Percentiles rank a stretch among this genome's conserved stretches.
These are phyloP conservation scores for Cardamine chenopodiifolia DNA, from an alignment of 345 rosid species.

Conservation along the genomic window DNA sequence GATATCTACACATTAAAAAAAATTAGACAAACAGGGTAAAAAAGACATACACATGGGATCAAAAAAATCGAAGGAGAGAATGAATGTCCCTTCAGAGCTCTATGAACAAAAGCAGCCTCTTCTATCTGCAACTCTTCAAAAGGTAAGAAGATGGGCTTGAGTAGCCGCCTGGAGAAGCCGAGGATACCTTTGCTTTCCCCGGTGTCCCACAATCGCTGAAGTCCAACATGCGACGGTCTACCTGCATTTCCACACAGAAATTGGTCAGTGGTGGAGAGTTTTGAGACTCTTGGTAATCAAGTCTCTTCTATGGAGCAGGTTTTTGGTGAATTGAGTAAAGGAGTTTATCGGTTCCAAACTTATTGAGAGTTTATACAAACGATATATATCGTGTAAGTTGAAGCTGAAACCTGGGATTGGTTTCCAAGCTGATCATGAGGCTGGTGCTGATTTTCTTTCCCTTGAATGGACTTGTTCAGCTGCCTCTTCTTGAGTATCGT, in stretches of 20 bases:
- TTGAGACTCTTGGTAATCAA: not conserved
- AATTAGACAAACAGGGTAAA: not conserved
- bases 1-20: constrained; percentile 24
- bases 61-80: constrained; percentile 25
- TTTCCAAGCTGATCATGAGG: constrained; percentile 46
- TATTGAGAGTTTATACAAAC: not conserved
- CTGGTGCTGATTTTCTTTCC: constrained; percentile 48
- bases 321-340: not conserved
- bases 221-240: constrained; percentile 82
- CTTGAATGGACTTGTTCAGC: constrained; percentile 42
- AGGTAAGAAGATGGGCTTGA: constrained; percentile 81
- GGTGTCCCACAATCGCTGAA: constrained; percentile 96
- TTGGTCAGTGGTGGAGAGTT: not conserved
- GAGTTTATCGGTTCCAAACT: constrained; percentile 2
- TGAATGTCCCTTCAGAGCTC: constrained; percentile 21
- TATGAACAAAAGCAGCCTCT: constrained; percentile 27
- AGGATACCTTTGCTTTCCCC: constrained; percentile 54
- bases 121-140: constrained; percentile 83
- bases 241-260: constrained; percentile 52
- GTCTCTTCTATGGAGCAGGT: not conserved
- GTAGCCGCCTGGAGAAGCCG: constrained; percentile 53
- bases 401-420: constrained; percentile 52
- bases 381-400: constrained; percentile 48
- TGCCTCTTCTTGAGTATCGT: constrained; percentile 52
- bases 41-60: constrained; percentile 31